Evolutionary conservation across 176 grass and related monocot genomes (phyloP).

Genomic region (Rhynchospora breviuscula): DNA sequence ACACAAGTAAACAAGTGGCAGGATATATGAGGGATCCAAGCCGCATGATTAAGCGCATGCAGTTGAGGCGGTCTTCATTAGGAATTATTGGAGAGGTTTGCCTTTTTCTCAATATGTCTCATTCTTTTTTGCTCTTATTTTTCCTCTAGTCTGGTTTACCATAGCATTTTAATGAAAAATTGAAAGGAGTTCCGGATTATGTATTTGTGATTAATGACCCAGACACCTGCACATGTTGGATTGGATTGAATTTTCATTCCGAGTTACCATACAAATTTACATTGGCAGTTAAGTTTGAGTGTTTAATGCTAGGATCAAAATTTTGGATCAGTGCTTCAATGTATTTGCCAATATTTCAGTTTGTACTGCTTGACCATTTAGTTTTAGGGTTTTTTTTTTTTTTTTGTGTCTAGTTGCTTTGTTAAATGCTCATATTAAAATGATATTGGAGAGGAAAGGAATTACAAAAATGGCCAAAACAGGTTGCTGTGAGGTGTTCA

Average conservation of each 20-base stretch:
- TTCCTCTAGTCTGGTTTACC: neutral
- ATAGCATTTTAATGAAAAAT: neutral
- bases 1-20: slow-evolving; percentile 82
- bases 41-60: slow-evolving; percentile 86
- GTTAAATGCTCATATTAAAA: neutral
- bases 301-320: neutral
- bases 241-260: neutral
- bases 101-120: slow-evolving; percentile 23
- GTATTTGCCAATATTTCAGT: neutral
- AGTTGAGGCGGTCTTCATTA: slow-evolving; percentile 49
- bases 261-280: neutral
- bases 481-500: neutral
- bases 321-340: neutral
- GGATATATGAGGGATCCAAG: slow-evolving; percentile 93
- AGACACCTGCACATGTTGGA: neutral
- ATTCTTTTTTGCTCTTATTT: neutral
- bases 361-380: neutral
- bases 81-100: slow-evolving; percentile 68
- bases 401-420: neutral
- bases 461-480: neutral
- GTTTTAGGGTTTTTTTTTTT: neutral
- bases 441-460: neutral
- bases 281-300: neutral
- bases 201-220: neutral
- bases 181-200: neutral